phyloP scores from a whole-genome alignment of 2,329 filamentous ascomycete species.

The Geoglossum cookeanum region DNA sequence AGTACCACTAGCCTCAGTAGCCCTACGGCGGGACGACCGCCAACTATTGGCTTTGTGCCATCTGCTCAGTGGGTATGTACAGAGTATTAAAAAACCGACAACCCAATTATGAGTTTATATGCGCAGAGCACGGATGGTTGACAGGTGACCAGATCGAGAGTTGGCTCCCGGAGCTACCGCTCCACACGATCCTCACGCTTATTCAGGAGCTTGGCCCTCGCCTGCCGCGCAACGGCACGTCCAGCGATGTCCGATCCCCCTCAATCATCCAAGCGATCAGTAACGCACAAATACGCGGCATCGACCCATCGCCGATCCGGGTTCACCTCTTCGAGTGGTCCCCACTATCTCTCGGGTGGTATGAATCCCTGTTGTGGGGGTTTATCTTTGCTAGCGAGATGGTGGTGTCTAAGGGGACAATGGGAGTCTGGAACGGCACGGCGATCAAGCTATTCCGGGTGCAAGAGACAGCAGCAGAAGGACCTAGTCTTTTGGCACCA shows the following conservation, averaged over 20 bases:
- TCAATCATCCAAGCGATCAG: constrained; percentile 29
- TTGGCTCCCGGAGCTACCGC: constrained; percentile 79
- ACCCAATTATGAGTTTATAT: neutral
- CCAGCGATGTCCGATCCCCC: constrained; percentile 21
- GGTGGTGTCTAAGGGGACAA: constrained; percentile 67
- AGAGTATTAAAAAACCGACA: neutral
- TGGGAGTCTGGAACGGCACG: constrained; percentile 89
- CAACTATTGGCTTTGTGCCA: constrained; percentile 49
- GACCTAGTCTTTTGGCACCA: constrained; percentile 66
- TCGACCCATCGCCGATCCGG: constrained; percentile 55
- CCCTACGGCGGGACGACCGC: constrained; percentile 38
- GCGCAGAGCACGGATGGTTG: constrained; percentile 6
- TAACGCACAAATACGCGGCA: constrained; percentile 43
- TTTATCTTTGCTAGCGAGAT: constrained; percentile 85
- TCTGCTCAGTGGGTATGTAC: constrained; percentile 49
- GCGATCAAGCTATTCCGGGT: constrained; percentile 75
- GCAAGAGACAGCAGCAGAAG: constrained; percentile 61
- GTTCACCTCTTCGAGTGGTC: constrained; percentile 94
- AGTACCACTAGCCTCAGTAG: constrained; percentile 65
- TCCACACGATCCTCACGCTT: constrained; percentile 68
- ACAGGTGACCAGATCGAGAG: constrained; percentile 47
- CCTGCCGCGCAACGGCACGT: constrained; percentile 28
- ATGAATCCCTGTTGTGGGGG: constrained; percentile 84
- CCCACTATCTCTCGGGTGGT: constrained; percentile 77
- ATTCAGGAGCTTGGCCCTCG: constrained; percentile 46